Percentiles rank a stretch among this genome's conserved stretches.
Conservation (phyloP, 2,329 filamentous ascomycete genomes). For the Arthrocladium fulminans region DNA sequence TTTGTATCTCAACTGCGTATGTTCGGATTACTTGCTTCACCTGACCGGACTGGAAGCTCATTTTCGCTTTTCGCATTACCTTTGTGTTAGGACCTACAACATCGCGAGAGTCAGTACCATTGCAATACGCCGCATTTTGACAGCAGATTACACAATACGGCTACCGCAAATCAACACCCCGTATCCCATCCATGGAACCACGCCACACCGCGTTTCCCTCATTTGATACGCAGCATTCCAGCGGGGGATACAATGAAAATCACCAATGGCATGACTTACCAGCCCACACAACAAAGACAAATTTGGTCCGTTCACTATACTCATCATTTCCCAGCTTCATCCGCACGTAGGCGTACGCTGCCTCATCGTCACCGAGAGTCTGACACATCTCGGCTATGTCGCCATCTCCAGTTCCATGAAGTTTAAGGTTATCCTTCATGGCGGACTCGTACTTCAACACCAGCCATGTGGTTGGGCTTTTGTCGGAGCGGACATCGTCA, state of each 20-base stretch:
- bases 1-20: slow-evolving; percentile 3
- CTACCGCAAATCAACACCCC: too few relatives aligned
- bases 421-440: neutral
- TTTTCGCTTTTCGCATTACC: slow-evolving; percentile 6
- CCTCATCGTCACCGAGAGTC: slow-evolving; percentile 1
- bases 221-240: too few relatives aligned
- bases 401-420: neutral
- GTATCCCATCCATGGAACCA: neutral
- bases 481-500: slow-evolving; percentile 6
- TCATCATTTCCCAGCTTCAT: slow-evolving; percentile 7
- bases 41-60: slow-evolving; percentile 2
- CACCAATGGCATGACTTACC: neutral
- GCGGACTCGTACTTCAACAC: slow-evolving; percentile 3
- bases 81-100: slow-evolving; percentile 1
- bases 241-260: neutral
- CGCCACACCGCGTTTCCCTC: neutral
- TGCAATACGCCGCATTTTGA: too few relatives aligned
- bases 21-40: slow-evolving; percentile 2
- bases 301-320: slow-evolving; percentile 3
- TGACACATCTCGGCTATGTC: slow-evolving; percentile 3
- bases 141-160: too few relatives aligned
- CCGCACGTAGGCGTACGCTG: neutral
- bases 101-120: neutral
- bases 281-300: slow-evolving; percentile 7
- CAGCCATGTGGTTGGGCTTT: neutral